phyloP scores from a whole-genome alignment of 805 yeast genomes.

The Yarrowia bubula region DNA sequence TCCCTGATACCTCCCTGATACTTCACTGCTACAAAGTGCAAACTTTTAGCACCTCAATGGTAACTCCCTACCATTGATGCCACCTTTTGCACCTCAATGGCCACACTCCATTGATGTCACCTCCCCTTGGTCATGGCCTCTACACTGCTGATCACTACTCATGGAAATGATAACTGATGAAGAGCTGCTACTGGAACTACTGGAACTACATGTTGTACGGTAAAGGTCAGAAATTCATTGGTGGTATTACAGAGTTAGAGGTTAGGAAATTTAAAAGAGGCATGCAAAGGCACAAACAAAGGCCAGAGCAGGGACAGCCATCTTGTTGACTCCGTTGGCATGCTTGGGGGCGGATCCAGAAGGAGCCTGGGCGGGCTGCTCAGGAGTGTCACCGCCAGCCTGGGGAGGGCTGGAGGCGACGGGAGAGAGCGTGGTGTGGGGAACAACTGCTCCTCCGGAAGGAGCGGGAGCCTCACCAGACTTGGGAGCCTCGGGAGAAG shows the following conservation, averaged over 20 bases:
- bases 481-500: background rate
- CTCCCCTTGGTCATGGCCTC: too few species aligned
- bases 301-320: constrained; percentile 24
- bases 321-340: constrained; percentile 20
- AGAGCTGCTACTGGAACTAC: too few species aligned
- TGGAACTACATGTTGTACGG: too few species aligned
- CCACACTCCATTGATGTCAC: too few species aligned
- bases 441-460: background rate
- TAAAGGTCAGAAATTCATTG: too few species aligned
- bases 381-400: constrained; percentile 1
- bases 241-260: background rate
- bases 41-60: too few species aligned
- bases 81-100: too few species aligned
- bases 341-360: constrained; percentile 10
- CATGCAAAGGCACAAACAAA: constrained; percentile 2
- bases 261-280: constrained; percentile 1
- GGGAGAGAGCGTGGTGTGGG: background rate
- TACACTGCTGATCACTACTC: too few species aligned
- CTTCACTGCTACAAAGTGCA: too few species aligned
- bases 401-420: background rate
- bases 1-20: too few species aligned
- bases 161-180: too few species aligned
- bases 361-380: constrained; percentile 10
- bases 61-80: too few species aligned
- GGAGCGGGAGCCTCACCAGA: background rate